Percentiles rank a stretch among this genome's conserved stretches.
Evolutionary conservation across 768 basidiomycete species (phyloP).

Genomic region (Boletus subcaerulescens): DNA sequence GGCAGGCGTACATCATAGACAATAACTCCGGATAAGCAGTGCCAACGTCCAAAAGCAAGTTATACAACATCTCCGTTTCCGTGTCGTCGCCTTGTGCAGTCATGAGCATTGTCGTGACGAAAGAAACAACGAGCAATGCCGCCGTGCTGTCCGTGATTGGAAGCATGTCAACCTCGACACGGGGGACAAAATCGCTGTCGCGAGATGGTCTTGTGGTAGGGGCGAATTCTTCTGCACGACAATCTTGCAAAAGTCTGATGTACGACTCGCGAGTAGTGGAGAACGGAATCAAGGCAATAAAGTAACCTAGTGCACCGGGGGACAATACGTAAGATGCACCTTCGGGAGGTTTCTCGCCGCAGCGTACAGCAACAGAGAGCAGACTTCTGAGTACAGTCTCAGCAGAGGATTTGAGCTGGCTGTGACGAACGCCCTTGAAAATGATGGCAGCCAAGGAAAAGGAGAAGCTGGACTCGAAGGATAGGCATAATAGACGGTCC

Average conservation of each 20-base stretch:
- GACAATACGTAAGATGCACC: conserved; percentile 45
- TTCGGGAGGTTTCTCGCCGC: conserved; percentile 35
- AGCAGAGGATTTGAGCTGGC: conserved; percentile 58
- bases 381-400: conserved; percentile 60
- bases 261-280: conserved; percentile 58
- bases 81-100: conserved; percentile 76
- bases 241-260: conserved; percentile 60
- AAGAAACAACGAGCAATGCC: conserved; percentile 72
- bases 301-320: conserved; percentile 69
- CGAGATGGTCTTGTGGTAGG: conserved; percentile 38
- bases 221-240: conserved; percentile 48
- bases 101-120: conserved; percentile 69
- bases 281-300: conserved; percentile 72
- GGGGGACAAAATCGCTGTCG: conserved; percentile 47
- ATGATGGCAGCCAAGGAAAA: conserved; percentile 80
- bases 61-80: conserved; percentile 80
- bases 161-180: conserved; percentile 54
- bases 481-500: conserved; percentile 68
- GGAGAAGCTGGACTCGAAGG: conserved; percentile 76
- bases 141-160: conserved; percentile 59
- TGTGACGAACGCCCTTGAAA: conserved; percentile 81
- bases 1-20: conserved; percentile 60
- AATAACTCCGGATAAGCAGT: conserved; percentile 68
- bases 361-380: conserved; percentile 55
- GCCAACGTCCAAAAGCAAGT: conserved; percentile 69